phyloP scores from a whole-genome alignment of 148 eudicot species.

The Camellia japonica region DNA sequence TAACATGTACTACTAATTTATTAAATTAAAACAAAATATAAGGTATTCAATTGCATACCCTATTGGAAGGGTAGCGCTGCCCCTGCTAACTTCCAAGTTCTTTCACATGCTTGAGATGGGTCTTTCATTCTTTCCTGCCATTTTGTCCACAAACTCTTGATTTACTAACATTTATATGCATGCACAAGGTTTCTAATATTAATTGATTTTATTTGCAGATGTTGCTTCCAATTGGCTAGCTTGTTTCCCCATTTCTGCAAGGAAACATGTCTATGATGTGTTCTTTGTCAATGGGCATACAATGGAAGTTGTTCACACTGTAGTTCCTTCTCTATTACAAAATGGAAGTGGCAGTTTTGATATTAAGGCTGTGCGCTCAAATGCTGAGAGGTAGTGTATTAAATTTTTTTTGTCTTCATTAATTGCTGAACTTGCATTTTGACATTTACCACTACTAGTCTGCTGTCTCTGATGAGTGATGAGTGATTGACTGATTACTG shows the following conservation, averaged over 20 bases:
- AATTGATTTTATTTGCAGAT: conserved; percentile 47
- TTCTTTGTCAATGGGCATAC: conserved; percentile 61
- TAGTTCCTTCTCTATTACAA: conserved; percentile 68
- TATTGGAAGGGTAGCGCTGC: too few relatives aligned
- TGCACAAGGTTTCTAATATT: conserved; percentile 15
- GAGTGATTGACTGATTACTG: background rate
- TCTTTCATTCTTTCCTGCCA: background rate
- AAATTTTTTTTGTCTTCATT: background rate
- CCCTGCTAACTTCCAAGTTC: background rate
- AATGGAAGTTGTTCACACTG: conserved; percentile 65
- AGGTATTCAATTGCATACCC: too few relatives aligned
- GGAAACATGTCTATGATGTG: conserved; percentile 74
- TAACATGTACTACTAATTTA: too few relatives aligned
- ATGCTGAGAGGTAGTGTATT: conserved; percentile 74
- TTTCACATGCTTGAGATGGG: conserved; percentile 1
- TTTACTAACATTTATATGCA: background rate
- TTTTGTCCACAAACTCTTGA: background rate
- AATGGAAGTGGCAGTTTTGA: conserved; percentile 34
- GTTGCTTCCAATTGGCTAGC: conserved; percentile 84
- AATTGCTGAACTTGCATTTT: background rate
- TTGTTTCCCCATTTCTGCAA: conserved; percentile 74
- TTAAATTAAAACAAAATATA: too few relatives aligned
- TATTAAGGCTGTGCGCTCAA: conserved; percentile 46
- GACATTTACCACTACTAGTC: background rate
- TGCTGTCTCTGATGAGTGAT: background rate